Evolutionary conservation across 179 eudicot species (phyloP), one percentile per base, ranked within the genome.

Genomic region (Silene vulgaris): DNA sequence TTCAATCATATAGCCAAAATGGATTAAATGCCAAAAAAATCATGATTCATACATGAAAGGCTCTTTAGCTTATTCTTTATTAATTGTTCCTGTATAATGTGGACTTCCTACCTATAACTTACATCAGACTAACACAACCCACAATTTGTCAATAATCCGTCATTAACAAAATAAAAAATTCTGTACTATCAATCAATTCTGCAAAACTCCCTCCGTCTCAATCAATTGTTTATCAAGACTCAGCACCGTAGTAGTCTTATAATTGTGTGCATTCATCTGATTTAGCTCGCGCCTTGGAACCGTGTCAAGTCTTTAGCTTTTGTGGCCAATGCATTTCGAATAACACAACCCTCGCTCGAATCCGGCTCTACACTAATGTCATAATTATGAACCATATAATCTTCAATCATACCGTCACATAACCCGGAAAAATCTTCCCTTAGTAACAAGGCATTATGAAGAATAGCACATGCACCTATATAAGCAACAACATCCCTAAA

Each of bases 401-500:
- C 82, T 21, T 66, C 86, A 32, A 16, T n/a, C 29, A 54, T 84
- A 2, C 60, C 84, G 64, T 83, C 82, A 48, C 86, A 80, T 71
- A 88, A 84, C 17, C 88, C 85, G 32, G 97, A 85, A 76, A 81
- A 86, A 84, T 93, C 98, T 68, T 90, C 97, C 75, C 97, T 90
- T 76, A 81, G 77, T 3, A 93, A 80, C 91, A 93, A 75, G 28
- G 87, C 92, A 81, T 93, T 93, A 59, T 93, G 98, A 72, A 93
- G 87, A 40, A 93, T 93, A 7, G 94, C 88, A 78, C 98, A 93
- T 48, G 96, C 93, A 73, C 96, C 98, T 72, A 93, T 80, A 74
- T 84, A 91, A 19, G 92, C 96, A 74, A 93, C 97, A 2, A 79
- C 89, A 45, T 78, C 81, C 83, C 87, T 90, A 12, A 77, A 72